Evolutionary conservation across 768 basidiomycete genomes (phyloP).

Genomic region (Boletus bicolor): DNA sequence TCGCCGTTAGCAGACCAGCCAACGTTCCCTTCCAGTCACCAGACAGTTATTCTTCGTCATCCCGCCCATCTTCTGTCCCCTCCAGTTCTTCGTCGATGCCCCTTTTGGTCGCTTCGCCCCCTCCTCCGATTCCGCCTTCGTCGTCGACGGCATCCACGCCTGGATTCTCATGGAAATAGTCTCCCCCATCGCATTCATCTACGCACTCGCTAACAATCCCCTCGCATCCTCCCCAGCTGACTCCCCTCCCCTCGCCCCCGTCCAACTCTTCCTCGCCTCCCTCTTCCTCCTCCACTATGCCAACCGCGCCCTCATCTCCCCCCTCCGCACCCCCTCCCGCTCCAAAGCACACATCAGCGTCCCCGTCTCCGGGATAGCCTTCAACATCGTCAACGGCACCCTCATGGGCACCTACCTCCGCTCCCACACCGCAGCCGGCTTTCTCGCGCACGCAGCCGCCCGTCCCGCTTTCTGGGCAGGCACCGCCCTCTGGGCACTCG

Average conservation of each 20-base stretch:
- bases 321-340: slow-evolving; percentile 75
- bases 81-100: slow-evolving; percentile 57
- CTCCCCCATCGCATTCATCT: slow-evolving; percentile 54
- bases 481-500: slow-evolving; percentile 61
- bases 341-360: slow-evolving; percentile 73
- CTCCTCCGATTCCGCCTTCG: slow-evolving; percentile 40
- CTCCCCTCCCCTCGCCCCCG: slow-evolving; percentile 32
- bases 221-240: slow-evolving; percentile 37
- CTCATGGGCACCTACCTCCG: slow-evolving; percentile 70
- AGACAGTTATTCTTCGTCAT: slow-evolving; percentile 47
- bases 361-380: slow-evolving; percentile 48
- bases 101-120: slow-evolving; percentile 79
- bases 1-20: no score
- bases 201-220: slow-evolving; percentile 47
- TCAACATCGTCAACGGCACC: slow-evolving; percentile 73
- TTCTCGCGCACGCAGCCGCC: slow-evolving; percentile 33
- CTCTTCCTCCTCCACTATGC: slow-evolving; percentile 75
- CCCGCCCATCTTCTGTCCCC: slow-evolving; percentile 35
- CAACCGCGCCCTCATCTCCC: slow-evolving; percentile 79
- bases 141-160: slow-evolving; percentile 57
- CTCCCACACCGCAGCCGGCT: slow-evolving; percentile 48
- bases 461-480: slow-evolving; percentile 59
- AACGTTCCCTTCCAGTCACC: slow-evolving; percentile 9
- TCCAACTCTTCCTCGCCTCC: slow-evolving; percentile 48
- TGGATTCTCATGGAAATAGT: slow-evolving; percentile 81